Evolutionary conservation across 208 protist genomes (phyloP).

Genomic region (Trypanosoma boissoni): DNA sequence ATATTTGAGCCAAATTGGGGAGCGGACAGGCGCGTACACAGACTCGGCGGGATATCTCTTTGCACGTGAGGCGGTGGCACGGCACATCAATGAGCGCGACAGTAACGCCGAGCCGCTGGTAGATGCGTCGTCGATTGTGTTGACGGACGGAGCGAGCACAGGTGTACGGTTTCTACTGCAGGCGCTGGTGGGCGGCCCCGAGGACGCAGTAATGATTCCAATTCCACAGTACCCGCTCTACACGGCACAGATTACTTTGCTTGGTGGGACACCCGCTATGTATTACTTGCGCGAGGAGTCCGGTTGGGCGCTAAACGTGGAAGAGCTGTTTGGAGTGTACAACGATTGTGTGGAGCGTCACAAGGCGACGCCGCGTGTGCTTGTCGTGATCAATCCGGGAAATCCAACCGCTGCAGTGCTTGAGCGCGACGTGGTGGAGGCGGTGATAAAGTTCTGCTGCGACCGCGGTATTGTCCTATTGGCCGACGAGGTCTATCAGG

Average conservation of each 20-base stretch:
- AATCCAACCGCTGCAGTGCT: conserved; percentile 98
- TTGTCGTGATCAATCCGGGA: conserved; percentile 99
- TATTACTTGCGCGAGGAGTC: conserved; percentile 96
- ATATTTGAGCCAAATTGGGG: conserved; percentile 61
- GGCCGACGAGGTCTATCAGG: conserved; percentile 99
- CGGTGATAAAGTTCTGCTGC: conserved; percentile 71
- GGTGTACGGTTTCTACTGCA: conserved; percentile 91
- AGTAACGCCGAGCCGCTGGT: conserved; percentile 37
- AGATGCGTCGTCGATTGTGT: conserved; percentile 69
- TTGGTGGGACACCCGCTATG: conserved; percentile 85
- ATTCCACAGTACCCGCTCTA: conserved; percentile 99
- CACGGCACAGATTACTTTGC: conserved; percentile 94
- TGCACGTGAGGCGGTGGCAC: conserved; percentile 89
- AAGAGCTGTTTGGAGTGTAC: conserved; percentile 60
- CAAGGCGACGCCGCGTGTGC: conserved; percentile 84
- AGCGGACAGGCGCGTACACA: conserved; percentile 94
- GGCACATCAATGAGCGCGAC: conserved; percentile 95
- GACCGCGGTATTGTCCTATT: conserved; percentile 90
- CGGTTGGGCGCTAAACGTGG: conserved; percentile 84
- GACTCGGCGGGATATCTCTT: conserved; percentile 91
- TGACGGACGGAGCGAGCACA: conserved; percentile 97
- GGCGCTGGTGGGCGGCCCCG: conserved; percentile 59
- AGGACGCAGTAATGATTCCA: conserved; percentile 94
- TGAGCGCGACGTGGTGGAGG: conserved; percentile 67
- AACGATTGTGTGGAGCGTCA: conserved; percentile 47